Evolutionary conservation across 352 stramenopile species (phyloP).

Genomic region (Thalassiosira exigua): DNA sequence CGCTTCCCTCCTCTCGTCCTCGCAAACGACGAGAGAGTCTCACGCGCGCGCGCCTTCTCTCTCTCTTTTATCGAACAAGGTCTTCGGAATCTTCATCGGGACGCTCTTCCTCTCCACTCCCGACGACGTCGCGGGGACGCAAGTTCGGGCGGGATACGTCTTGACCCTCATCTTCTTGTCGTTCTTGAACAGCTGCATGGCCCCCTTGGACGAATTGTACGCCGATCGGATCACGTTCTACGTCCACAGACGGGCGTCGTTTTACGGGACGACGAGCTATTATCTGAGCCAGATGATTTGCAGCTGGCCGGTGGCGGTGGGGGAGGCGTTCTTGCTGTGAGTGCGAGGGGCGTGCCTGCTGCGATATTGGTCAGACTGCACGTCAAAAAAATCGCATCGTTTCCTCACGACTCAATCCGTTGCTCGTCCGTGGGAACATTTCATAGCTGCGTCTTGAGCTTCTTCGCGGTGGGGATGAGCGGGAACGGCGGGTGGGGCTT

Average conservation of each 20-base stretch:
- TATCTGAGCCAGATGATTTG: conserved; percentile 18
- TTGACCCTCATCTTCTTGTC: conserved; percentile 21
- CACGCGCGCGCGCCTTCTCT: too few species aligned
- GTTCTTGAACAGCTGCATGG: conserved; percentile 15
- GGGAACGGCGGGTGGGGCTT: conserved; percentile 19
- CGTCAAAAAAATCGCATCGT: too few species aligned
- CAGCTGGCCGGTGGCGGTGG: too few species aligned
- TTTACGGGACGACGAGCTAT: conserved; percentile 20
- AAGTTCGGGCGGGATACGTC: not conserved
- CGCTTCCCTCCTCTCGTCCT: not conserved
- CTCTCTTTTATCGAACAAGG: not conserved
- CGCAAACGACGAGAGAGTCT: too few species aligned
- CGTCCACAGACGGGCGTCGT: conserved; percentile 14
- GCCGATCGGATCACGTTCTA: conserved; percentile 26
- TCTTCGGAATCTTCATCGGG: conserved; percentile 29
- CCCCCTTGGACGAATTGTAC: conserved; percentile 22
- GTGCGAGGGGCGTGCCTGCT: too few species aligned
- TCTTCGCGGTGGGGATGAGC: conserved; percentile 26
- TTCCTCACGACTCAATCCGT: too few species aligned
- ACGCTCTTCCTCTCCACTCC: conserved; percentile 23
- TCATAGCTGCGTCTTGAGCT: conserved; percentile 14
- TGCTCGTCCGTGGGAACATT: not conserved
- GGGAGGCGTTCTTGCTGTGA: too few species aligned
- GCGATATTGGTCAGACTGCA: too few species aligned
- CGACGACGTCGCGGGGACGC: conserved; percentile 7